Percentiles rank a stretch among this genome's conserved stretches.
Conservation (phyloP, 2,329 filamentous ascomycete genomes). For the Grosmannia clavigera region DNA sequence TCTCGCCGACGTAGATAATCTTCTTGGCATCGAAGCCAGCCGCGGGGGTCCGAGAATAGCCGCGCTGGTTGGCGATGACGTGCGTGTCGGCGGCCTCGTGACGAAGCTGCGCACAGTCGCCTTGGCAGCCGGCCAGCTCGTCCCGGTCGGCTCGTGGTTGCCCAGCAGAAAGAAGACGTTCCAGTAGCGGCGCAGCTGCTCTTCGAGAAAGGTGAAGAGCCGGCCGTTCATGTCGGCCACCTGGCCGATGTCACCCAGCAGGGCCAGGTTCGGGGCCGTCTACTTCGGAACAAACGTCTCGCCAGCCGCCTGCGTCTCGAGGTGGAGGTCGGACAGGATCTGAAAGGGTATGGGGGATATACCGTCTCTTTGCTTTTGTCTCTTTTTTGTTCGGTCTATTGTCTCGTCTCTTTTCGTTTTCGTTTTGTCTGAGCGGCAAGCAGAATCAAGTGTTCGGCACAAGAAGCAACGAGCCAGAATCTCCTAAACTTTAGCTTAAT, state of each 20-base stretch:
- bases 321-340: conserved; percentile 44
- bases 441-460: no score
- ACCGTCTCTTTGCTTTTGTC: background rate
- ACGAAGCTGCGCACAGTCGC: conserved; percentile 19
- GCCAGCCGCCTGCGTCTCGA: conserved; percentile 35
- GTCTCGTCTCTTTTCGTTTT: no score
- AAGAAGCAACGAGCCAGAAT: no score
- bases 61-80: background rate
- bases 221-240: conserved; percentile 20
- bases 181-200: conserved; percentile 34
- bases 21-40: background rate
- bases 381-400: background rate
- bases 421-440: no score
- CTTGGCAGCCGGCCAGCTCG: conserved; percentile 22
- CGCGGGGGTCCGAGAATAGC: background rate
- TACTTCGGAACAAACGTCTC: conserved; percentile 25
- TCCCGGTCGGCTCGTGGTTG: conserved; percentile 42
- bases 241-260: conserved; percentile 45
- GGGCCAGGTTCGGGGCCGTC: conserved; percentile 34
- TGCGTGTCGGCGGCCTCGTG: background rate
- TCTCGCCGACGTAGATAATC: background rate
- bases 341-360: conserved; percentile 18
- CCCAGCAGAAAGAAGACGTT: conserved; percentile 39
- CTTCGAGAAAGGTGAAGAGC: conserved; percentile 32
- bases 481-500: no score